Evolutionary conservation across 2,329 filamentous ascomycete species (phyloP).

Genomic region (Sporothrix brunneoviolacea): DNA sequence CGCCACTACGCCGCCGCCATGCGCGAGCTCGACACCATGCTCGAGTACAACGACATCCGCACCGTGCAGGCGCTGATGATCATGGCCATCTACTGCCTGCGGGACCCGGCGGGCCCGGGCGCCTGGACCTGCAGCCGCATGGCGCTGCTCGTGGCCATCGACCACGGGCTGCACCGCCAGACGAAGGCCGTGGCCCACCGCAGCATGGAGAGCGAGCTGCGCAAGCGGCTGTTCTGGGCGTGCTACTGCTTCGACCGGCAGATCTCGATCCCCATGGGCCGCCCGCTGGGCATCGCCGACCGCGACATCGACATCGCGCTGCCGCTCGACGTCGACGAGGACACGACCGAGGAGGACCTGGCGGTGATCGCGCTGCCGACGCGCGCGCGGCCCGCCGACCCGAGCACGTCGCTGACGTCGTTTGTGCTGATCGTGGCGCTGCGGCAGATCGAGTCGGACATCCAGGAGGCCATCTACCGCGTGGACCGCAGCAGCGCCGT

Average conservation of each 20-base stretch:
- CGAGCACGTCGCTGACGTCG: slow-evolving; percentile 22
- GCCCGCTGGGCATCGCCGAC: slow-evolving; percentile 27
- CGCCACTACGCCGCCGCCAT: slow-evolving; percentile 19
- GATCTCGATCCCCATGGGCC: slow-evolving; percentile 26
- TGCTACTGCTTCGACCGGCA: slow-evolving; percentile 28
- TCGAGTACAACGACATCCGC: slow-evolving; percentile 18
- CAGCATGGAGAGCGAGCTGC: slow-evolving; percentile 23
- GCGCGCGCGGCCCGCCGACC: slow-evolving; percentile 7
- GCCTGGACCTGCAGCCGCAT: slow-evolving; percentile 21
- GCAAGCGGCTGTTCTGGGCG: slow-evolving; percentile 27
- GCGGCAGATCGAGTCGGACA: slow-evolving; percentile 19
- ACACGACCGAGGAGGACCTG: slow-evolving; percentile 15
- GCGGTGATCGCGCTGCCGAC: slow-evolving; percentile 9
- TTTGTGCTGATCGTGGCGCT: slow-evolving; percentile 22
- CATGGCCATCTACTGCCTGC: slow-evolving; percentile 19
- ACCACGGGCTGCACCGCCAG: slow-evolving; percentile 21
- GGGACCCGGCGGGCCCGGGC: slow-evolving; percentile 15
- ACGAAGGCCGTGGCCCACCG: slow-evolving; percentile 12
- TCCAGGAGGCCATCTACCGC: slow-evolving; percentile 20
- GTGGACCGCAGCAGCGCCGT: slow-evolving; percentile 14
- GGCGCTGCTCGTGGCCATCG: slow-evolving; percentile 21
- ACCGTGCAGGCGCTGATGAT: slow-evolving; percentile 20
- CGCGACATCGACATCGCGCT: slow-evolving; percentile 24
- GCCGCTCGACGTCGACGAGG: slow-evolving; percentile 25
- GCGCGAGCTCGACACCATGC: slow-evolving; percentile 17